Percentiles rank a stretch among this genome's conserved stretches.
These are phyloP conservation scores for Lepidium aucheri DNA, from an alignment of 345 rosid species.

Conservation along the genomic window DNA sequence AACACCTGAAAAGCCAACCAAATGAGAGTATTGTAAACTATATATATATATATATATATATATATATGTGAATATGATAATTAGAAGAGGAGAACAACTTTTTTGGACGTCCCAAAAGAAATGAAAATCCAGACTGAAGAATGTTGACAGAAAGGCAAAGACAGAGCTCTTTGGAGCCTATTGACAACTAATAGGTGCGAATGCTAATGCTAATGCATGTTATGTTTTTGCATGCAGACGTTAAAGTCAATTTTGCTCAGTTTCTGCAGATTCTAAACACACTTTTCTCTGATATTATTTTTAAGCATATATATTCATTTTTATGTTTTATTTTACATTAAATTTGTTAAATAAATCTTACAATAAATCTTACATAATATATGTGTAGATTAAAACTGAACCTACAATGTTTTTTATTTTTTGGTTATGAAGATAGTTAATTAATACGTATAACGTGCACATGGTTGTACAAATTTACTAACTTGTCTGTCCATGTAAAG, in stretches of 20 bases:
- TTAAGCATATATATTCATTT: neutral
- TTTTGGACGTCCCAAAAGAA: neutral
- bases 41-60: no score
- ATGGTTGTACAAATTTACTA: conserved; percentile 8
- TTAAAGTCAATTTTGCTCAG: conserved; percentile 27
- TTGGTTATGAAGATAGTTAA: neutral
- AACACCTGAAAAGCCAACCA: no score
- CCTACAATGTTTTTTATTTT: neutral
- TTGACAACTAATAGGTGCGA: conserved; percentile 28
- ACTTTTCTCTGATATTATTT: conserved; percentile 5
- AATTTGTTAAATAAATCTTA: neutral
- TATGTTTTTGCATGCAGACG: conserved; percentile 27
- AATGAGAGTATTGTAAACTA: no score
- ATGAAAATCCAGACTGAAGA: conserved; percentile 11
- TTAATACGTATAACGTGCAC: neutral
- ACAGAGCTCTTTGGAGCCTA: conserved; percentile 18
- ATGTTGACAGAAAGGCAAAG: conserved; percentile 17
- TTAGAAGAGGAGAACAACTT: no score
- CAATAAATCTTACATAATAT: no score
- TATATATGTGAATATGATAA: no score
- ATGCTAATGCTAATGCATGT: conserved; percentile 36
- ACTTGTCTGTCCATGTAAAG: conserved; percentile 27
- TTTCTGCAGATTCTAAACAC: conserved; percentile 23
- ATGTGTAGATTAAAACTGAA: neutral
- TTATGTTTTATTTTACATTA: neutral